These are phyloP conservation scores for Cladosporium oxysporum DNA, from an alignment of 2,329 filamentous ascomycete genomes.

Conservation along the genomic window DNA sequence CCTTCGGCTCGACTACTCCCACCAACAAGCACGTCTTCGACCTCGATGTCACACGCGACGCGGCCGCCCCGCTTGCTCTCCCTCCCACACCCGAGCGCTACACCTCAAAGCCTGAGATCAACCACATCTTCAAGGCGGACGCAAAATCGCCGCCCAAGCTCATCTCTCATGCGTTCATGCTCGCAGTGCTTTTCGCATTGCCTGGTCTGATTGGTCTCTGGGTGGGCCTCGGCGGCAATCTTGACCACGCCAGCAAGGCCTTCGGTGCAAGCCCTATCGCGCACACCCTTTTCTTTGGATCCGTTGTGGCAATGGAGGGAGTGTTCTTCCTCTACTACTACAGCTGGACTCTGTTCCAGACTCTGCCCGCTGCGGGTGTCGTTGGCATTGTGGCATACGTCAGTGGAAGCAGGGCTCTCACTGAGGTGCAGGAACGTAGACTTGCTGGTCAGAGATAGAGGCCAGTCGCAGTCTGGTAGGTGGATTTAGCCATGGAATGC, in stretches of 20 bases:
- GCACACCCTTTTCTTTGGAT: conserved; percentile 82
- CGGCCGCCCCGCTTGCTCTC: conserved; percentile 59
- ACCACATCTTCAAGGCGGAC: conserved; percentile 84
- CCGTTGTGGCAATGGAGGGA: conserved; percentile 81
- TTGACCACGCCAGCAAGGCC: conserved; percentile 74
- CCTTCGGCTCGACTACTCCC: conserved; percentile 73
- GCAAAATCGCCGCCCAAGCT: conserved; percentile 77
- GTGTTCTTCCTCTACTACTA: conserved; percentile 96
- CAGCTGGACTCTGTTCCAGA: conserved; percentile 88
- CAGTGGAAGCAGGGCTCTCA: conserved; percentile 84
- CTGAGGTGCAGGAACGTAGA: conserved; percentile 87
- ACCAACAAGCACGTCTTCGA: conserved; percentile 73
- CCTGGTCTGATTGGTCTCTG: conserved; percentile 74
- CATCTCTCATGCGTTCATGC: conserved; percentile 75
- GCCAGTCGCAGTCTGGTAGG: background rate
- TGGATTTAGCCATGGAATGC: conserved; percentile 1
- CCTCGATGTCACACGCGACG: conserved; percentile 65
- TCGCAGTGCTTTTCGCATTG: conserved; percentile 71
- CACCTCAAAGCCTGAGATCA: conserved; percentile 78
- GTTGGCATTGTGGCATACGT: conserved; percentile 74
- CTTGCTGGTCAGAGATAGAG: conserved; percentile 66
- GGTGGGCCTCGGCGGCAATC: conserved; percentile 78
- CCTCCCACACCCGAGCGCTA: conserved; percentile 76
- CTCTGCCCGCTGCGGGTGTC: conserved; percentile 69
- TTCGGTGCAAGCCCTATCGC: conserved; percentile 74